Base-by-base conservation (phyloP, 129 eudicot genomes). In the Daucus carota region DNA sequence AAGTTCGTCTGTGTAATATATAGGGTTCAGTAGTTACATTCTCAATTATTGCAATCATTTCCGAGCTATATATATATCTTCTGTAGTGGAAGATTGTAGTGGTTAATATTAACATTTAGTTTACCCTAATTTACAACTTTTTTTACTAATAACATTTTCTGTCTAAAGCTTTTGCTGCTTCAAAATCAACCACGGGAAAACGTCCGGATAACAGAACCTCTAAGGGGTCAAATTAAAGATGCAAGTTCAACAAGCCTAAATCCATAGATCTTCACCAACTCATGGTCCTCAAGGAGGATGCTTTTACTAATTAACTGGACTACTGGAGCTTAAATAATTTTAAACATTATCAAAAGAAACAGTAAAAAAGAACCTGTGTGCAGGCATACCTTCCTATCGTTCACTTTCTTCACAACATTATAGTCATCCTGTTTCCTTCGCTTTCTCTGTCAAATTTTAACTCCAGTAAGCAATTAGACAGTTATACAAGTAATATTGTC, bases 371-470 rank as follows among this genome's bases (percentile, higher is more conserved):
- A 10, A 22, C 13, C 28, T 28, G 36, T 29, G 2, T 31, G 70
- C 13, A 13, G 36, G 38, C 44, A 83, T 86, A 92, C 96, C 96
- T 88, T 89, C 77, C 84, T 88, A 77, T 89, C 89, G 82, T 84
- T 90, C 41, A 82, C 83, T 81, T 83, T 92, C 83, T 84, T 88
- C 76, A 90, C 90, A 81, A 83, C 76, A 77, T 72, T 81, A 72
- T 69, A 73, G 78, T 90, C 90, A 62, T 90, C 96, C 68, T 76
- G 93, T 86, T 92, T 92, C 83, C 96, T 81, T 73, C 93, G 84
- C 77, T 92, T 92, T 84, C 97, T 90, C 97, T 92, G 93, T n/a
- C 70, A 85, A 67, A 67, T 6, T 14, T 34, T 2, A 67, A 29
- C 26, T 67, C 5, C 11, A 0, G 72, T 67, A 62, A 62, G 69